These are phyloP conservation scores for Fusarium phyllophilum DNA, from an alignment of 2,329 filamentous ascomycete genomes.

Conservation along the genomic window DNA sequence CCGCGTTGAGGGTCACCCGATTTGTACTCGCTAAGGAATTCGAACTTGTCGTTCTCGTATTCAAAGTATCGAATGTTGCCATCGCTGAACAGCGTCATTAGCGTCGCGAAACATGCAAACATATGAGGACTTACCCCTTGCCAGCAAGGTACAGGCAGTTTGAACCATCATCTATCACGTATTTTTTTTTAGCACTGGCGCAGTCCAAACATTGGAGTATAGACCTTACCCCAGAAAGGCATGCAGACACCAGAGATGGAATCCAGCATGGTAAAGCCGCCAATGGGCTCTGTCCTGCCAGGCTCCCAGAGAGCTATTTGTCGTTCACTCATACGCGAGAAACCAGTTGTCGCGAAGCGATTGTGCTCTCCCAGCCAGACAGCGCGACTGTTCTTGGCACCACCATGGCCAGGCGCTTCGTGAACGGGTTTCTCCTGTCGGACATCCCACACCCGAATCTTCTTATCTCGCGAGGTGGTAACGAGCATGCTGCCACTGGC, in stretches of 20 bases:
- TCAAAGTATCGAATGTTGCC: constrained; percentile 99
- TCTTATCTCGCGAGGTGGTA: constrained; percentile 98
- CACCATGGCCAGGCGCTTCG: constrained; percentile 85
- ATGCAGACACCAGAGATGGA: constrained; percentile 98
- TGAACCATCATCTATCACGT: constrained; percentile 79
- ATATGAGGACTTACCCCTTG: constrained; percentile 79
- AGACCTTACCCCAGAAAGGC: constrained; percentile 89
- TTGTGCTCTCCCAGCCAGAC: constrained; percentile 99
- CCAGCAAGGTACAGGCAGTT: constrained; percentile 96
- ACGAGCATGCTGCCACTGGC: constrained; percentile 86
- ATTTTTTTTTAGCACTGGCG: constrained; percentile 36
- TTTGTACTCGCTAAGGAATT: constrained; percentile 96
- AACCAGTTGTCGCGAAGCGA: constrained; percentile 93
- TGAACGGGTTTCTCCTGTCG: constrained; percentile 89
- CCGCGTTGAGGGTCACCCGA: constrained; percentile 95
- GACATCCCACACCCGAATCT: constrained; percentile 96
- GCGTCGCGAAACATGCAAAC: background rate
- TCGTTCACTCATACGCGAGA: constrained; percentile 97
- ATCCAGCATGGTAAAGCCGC: constrained; percentile 89
- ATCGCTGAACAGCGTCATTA: constrained; percentile 68
- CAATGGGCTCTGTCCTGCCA: constrained; percentile 84
- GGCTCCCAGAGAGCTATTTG: constrained; percentile 97
- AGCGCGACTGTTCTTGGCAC: constrained; percentile 96
- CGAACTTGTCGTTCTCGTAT: constrained; percentile 98
- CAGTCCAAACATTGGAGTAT: background rate